Conservation (phyloP, 164 flowering plant genomes). For the Berberis thunbergii region DNA sequence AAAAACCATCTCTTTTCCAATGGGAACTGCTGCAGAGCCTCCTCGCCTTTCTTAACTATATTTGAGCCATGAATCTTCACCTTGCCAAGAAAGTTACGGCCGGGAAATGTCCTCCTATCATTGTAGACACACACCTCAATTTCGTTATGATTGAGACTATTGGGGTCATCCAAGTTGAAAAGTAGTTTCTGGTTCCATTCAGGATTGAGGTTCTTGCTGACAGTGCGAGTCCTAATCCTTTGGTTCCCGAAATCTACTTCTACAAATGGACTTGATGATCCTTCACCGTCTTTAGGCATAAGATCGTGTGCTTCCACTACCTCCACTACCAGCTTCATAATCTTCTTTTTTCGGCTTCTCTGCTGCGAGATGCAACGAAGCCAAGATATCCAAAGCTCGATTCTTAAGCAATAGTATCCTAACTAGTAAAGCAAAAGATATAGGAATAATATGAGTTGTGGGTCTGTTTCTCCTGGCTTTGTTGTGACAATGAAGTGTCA, state of each 20-base stretch:
- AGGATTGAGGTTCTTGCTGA: constrained; percentile 15
- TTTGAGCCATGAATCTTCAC: constrained; percentile 14
- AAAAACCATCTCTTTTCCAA: constrained; percentile 9
- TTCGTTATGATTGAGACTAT: constrained; percentile 1
- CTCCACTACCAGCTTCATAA: constrained; percentile 22
- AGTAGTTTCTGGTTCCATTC: constrained; percentile 15
- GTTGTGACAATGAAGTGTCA: constrained; percentile 6
- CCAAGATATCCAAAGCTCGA: constrained; percentile 9
- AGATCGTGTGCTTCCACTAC: constrained; percentile 20
- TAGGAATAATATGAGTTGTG: constrained; percentile 5
- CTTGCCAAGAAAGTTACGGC: constrained; percentile 15
- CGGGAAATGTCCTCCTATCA: constrained; percentile 6
- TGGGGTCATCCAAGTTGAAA: constrained; percentile 8
- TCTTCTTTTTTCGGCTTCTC: constrained; percentile 8
- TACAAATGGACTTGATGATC: constrained; percentile 16
- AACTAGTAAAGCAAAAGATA: constrained; percentile 12
- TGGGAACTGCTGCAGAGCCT: constrained; percentile 5
- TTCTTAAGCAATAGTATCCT: constrained; percentile 13
- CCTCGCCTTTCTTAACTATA: constrained; percentile 6
- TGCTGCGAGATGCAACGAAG: constrained; percentile 9
- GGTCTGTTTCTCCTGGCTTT: constrained; percentile 9
- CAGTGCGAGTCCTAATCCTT: constrained; percentile 9
- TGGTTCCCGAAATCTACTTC: constrained; percentile 14
- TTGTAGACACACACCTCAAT: constrained; percentile 13
- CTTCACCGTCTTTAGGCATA: constrained; percentile 16